Percentiles rank a stretch among this genome's conserved stretches.
phyloP scores from a whole-genome alignment of 441 rosid species.

The Arabidopsis hybrid region DNA sequence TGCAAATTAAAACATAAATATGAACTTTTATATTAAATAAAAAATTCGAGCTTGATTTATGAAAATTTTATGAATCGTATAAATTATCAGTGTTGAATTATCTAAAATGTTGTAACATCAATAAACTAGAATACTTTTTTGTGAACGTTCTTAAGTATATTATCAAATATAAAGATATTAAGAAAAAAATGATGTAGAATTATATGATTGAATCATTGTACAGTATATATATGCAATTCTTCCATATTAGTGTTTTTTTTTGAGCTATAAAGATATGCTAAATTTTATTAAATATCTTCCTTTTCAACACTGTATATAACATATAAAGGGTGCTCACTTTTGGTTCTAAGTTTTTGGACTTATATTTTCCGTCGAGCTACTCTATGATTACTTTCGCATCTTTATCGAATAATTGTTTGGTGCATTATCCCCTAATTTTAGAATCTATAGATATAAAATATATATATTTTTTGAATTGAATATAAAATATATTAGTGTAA shows the following conservation, averaged over 20 bases:
- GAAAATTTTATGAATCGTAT: neutral
- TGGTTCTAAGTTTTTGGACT: slow-evolving; percentile 35
- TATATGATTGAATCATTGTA: neutral
- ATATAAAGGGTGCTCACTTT: slow-evolving; percentile 4
- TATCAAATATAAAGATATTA: neutral
- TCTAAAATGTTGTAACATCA: slow-evolving; percentile 7
- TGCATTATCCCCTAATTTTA: slow-evolving; percentile 13
- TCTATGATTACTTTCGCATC: slow-evolving; percentile 32
- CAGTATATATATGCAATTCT: neutral
- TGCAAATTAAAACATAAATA: neutral
- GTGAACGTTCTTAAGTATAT: neutral
- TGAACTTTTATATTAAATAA: neutral
- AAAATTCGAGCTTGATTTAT: neutral
- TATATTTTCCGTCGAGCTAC: slow-evolving; percentile 22
- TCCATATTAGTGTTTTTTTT: neutral
- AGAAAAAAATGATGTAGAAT: neutral
- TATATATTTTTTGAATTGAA: too few species aligned
- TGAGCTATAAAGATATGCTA: neutral
- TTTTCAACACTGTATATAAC: neutral
- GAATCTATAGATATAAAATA: slow-evolving; percentile 3
- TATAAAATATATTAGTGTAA: neutral
- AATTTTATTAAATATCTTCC: neutral
- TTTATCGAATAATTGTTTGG: slow-evolving; percentile 36
- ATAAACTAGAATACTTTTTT: neutral
- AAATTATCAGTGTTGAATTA: neutral